These are phyloP conservation scores for Sporothrix pallida DNA, from an alignment of 2,329 filamentous ascomycete genomes.

Conservation along the genomic window DNA sequence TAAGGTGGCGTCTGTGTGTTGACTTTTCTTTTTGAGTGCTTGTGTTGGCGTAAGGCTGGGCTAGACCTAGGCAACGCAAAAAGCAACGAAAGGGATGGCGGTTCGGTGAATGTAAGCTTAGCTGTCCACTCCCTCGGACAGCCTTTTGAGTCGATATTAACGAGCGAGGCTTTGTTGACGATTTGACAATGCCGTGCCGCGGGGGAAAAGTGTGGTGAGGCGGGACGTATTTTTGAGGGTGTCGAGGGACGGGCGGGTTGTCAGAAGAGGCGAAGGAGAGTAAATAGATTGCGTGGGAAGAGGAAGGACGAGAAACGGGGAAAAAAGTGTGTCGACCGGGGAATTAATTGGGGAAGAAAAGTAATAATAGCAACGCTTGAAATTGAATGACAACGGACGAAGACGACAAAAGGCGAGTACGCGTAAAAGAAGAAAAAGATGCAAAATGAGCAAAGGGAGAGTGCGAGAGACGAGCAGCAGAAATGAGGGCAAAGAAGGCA, in stretches of 20 bases:
- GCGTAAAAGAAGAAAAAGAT: slow-evolving; percentile 31
- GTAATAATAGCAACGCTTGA: not conserved
- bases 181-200: slow-evolving; percentile 22
- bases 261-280: not conserved
- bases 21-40: not conserved
- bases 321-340: not conserved
- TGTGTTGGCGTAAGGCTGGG: not conserved
- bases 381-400: not conserved
- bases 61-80: slow-evolving; percentile 14
- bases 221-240: not conserved
- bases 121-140: too few relatives aligned
- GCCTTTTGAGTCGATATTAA: not conserved
- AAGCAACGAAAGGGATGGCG: slow-evolving; percentile 16
- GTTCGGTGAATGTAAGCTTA: not conserved
- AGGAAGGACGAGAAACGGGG: not conserved
- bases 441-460: not conserved
- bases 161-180: slow-evolving; percentile 17
- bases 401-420: not conserved
- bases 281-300: slow-evolving; percentile 31
- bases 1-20: not conserved
- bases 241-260: not conserved
- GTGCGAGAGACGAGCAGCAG: not conserved
- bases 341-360: not conserved
- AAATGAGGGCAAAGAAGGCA: not conserved
- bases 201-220: not conserved